phyloP scores from a whole-genome alignment of 495 filamentous ascomycete species.

The Hypomontagnella monticulosa region DNA sequence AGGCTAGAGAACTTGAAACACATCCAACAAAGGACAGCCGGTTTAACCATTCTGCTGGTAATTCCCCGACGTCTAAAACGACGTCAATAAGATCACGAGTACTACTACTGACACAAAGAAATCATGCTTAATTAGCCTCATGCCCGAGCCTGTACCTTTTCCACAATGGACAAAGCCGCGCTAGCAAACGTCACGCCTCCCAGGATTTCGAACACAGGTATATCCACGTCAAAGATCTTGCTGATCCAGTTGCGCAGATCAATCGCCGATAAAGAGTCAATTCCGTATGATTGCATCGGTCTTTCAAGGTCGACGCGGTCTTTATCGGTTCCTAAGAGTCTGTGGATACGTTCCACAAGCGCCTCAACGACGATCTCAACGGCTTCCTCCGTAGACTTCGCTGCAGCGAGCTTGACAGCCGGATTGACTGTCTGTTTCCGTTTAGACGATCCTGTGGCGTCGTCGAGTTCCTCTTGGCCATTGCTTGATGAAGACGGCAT shows the following conservation, averaged over 20 bases:
- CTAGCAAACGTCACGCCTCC: constrained; percentile 1
- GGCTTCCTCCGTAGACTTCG: constrained; percentile 4
- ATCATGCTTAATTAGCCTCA: too few species aligned
- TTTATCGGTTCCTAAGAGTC: constrained; percentile 6
- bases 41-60: too few species aligned
- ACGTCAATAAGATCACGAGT: too few species aligned
- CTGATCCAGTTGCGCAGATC: constrained; percentile 54
- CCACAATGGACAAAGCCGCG: too few species aligned
- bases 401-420: not conserved
- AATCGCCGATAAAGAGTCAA: constrained; percentile 54
- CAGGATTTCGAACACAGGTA: constrained; percentile 50
- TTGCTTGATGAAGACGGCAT: not conserved
- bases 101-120: too few species aligned
- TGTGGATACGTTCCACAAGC: constrained; percentile 4
- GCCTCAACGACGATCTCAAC: constrained; percentile 11
- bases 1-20: too few species aligned
- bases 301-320: constrained; percentile 39
- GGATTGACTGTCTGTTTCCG: not conserved
- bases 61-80: too few species aligned
- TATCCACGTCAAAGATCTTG: constrained; percentile 43
- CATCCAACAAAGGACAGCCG: too few species aligned
- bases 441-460: not conserved
- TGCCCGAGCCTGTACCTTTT: too few species aligned
- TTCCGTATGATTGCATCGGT: constrained; percentile 46
- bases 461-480: not conserved